phyloP scores from a whole-genome alignment of 2,329 filamentous ascomycete genomes.

The Talaromyces verruculosus region DNA sequence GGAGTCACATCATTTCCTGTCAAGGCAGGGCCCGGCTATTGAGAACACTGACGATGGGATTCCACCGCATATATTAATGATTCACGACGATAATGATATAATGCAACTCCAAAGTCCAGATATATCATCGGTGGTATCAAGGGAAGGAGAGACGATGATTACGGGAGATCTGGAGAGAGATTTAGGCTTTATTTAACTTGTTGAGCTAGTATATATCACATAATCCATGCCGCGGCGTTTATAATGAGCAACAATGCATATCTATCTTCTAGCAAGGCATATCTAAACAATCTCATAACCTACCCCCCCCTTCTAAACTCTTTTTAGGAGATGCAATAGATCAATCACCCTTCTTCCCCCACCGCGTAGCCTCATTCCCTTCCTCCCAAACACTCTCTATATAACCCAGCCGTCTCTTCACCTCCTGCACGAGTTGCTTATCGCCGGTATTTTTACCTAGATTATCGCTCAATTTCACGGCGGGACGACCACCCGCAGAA shows the following conservation, averaged over 20 bases:
- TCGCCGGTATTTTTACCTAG: slow-evolving; percentile 93
- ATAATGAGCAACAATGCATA: not conserved
- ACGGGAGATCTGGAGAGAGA: slow-evolving; percentile 42
- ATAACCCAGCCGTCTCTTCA: slow-evolving; percentile 85
- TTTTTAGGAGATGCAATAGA: not conserved
- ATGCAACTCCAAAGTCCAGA: not conserved
- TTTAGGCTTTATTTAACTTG: slow-evolving; percentile 30
- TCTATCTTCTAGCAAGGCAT: slow-evolving; percentile 6
- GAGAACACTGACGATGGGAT: slow-evolving; percentile 1
- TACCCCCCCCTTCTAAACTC: not conserved
- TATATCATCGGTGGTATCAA: not conserved
- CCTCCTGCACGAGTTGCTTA: slow-evolving; percentile 70
- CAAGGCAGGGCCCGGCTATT: not conserved
- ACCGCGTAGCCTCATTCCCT: slow-evolving; percentile 79
- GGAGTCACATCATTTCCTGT: not conserved
- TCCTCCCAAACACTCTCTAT: slow-evolving; percentile 78
- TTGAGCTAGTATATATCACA: not conserved
- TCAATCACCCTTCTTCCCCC: slow-evolving; percentile 54
- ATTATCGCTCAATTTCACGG: slow-evolving; percentile 93
- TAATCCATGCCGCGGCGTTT: not conserved
- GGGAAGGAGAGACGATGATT: slow-evolving; percentile 25
- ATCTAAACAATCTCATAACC: not conserved
- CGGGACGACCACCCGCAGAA: slow-evolving; percentile 74
- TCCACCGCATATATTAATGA: slow-evolving; percentile 23
- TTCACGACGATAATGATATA: slow-evolving; percentile 19